Percentiles rank a stretch among this genome's conserved stretches.
These are phyloP conservation scores for Tephrocybe sp. DNA, from an alignment of 768 basidiomycete species.

Conservation along the genomic window DNA sequence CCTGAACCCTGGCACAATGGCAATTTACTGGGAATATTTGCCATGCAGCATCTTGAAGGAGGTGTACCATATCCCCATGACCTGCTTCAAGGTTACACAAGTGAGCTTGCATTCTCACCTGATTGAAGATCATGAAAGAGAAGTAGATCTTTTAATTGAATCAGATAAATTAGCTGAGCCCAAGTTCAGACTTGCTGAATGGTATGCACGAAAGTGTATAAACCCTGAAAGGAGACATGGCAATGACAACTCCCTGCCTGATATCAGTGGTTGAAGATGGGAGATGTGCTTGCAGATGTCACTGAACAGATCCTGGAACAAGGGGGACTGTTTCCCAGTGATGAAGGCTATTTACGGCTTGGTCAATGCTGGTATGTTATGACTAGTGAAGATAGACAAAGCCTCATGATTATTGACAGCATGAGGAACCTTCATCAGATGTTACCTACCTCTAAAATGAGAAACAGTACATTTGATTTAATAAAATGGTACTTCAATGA, in stretches of 20 bases:
- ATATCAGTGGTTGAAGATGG: background rate
- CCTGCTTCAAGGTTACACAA: background rate
- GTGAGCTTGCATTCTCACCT: background rate
- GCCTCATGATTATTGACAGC: background rate
- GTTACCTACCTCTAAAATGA: background rate
- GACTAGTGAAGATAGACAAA: background rate
- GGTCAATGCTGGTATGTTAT: background rate
- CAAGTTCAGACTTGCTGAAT: no score
- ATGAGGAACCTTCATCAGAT: background rate
- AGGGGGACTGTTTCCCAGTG: slow-evolving; percentile 1
- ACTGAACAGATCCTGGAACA: background rate
- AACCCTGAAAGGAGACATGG: background rate
- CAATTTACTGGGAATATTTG: background rate
- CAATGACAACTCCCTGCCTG: background rate
- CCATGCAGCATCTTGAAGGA: background rate
- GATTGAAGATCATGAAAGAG: background rate
- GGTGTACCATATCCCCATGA: slow-evolving; percentile 3
- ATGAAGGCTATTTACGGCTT: background rate
- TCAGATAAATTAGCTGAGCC: no score
- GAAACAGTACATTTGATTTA: background rate
- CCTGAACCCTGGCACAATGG: background rate
- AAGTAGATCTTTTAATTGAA: background rate
- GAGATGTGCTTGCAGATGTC: background rate
- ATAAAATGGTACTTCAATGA: no score
- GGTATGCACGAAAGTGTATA: background rate